Evolutionary conservation across 768 basidiomycete genomes (phyloP).

Genomic region (Psilocybe sp.): DNA sequence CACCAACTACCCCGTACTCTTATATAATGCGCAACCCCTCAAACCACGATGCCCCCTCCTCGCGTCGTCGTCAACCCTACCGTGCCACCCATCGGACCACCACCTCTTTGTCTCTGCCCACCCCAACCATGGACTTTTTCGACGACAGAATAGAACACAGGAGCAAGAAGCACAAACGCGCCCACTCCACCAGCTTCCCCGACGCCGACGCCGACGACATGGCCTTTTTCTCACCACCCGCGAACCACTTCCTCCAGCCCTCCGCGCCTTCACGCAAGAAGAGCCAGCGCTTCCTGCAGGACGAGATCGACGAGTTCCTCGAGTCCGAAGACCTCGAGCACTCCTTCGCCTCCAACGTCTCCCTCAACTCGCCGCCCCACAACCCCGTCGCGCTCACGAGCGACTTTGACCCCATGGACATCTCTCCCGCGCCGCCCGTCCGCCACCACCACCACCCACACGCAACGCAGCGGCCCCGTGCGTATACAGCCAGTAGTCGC

Average conservation of each 20-base stretch:
- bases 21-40: neutral
- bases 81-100: conserved; percentile 14
- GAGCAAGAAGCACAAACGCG: conserved; percentile 46
- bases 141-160: conserved; percentile 29
- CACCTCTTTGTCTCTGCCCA: conserved; percentile 18
- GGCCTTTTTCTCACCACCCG: conserved; percentile 50
- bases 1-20: neutral
- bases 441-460: conserved; percentile 7
- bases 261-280: conserved; percentile 49
- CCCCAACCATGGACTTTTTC: conserved; percentile 38
- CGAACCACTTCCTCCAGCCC: conserved; percentile 40
- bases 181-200: conserved; percentile 24
- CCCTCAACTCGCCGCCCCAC: conserved; percentile 67
- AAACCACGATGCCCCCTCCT: conserved; percentile 12
- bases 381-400: conserved; percentile 40
- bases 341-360: conserved; percentile 82
- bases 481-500: conserved; percentile 62
- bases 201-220: conserved; percentile 35
- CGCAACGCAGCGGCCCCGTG: conserved; percentile 45
- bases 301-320: conserved; percentile 64
- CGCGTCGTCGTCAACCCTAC: conserved; percentile 11
- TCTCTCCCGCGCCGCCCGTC: conserved; percentile 61
- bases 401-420: conserved; percentile 73
- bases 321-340: conserved; percentile 71
- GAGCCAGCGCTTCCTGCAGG: conserved; percentile 39